Evolutionary conservation across 306 rosid species (phyloP).

Genomic region (Prunus davidiana): DNA sequence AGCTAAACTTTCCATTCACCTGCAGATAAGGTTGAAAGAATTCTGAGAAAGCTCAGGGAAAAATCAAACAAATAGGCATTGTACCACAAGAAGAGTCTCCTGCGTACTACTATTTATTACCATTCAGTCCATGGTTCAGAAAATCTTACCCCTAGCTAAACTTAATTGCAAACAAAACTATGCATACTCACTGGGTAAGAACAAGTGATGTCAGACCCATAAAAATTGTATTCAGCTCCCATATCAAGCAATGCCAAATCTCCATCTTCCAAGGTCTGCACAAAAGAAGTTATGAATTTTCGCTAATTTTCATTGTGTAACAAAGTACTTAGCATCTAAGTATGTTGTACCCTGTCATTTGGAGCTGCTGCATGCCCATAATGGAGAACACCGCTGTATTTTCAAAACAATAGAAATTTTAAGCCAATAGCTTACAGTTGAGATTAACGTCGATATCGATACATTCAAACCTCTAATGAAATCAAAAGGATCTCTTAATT

Average conservation of each 20-base stretch:
- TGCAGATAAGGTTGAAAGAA: slow-evolving; percentile 36
- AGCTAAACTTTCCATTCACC: slow-evolving; percentile 85
- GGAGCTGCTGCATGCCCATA: slow-evolving; percentile 98
- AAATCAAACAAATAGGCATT: background rate
- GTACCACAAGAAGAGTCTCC: background rate
- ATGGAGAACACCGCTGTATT: slow-evolving; percentile 84
- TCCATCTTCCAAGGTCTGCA: slow-evolving; percentile 82
- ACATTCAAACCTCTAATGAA: background rate
- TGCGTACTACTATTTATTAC: background rate
- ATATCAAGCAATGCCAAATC: slow-evolving; percentile 92
- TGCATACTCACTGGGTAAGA: slow-evolving; percentile 77
- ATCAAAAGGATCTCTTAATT: background rate
- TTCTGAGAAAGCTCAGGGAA: background rate
- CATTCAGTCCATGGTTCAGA: background rate
- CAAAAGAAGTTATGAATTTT: slow-evolving; percentile 2
- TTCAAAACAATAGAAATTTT: slow-evolving; percentile 20
- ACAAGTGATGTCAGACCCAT: slow-evolving; percentile 95
- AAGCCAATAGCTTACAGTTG: slow-evolving; percentile 26
- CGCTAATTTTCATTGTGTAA: background rate
- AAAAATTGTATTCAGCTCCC: slow-evolving; percentile 95
- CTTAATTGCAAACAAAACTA: slow-evolving; percentile 16
- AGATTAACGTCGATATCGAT: background rate
- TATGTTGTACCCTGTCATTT: slow-evolving; percentile 65
- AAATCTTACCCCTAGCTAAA: background rate
- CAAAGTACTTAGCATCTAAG: slow-evolving; percentile 6